Conservation (phyloP, 2,329 filamentous ascomycete species). For the Penicillium olsonii region DNA sequence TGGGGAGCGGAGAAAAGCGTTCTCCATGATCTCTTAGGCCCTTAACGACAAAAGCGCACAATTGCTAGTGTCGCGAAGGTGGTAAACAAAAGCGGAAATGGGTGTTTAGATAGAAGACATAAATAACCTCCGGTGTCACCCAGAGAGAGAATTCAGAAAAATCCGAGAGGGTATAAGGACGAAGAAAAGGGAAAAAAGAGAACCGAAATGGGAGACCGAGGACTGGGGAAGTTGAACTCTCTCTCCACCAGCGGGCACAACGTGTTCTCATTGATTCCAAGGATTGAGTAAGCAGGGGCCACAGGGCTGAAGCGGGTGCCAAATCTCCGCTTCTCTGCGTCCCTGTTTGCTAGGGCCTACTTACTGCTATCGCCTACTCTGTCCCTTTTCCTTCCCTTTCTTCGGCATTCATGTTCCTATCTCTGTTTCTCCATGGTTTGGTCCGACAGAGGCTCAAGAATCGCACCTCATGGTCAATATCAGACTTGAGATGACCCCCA, state of each 20-base stretch:
- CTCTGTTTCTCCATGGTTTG: background rate
- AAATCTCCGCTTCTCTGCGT: constrained; percentile 3
- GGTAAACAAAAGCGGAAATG: constrained; percentile 16
- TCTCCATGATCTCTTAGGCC: constrained; percentile 49
- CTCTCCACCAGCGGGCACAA: constrained; percentile 19
- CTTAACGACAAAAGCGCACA: constrained; percentile 9
- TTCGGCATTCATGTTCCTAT: background rate
- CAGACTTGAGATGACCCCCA: constrained; percentile 5
- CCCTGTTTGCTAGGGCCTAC: too few relatives aligned
- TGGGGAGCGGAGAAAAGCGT: constrained; percentile 53
- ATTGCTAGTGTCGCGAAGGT: constrained; percentile 13
- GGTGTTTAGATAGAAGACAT: constrained; percentile 20
- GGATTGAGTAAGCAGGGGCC: constrained; percentile 22
- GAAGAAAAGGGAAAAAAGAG: background rate
- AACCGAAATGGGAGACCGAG: constrained; percentile 6
- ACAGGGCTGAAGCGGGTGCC: constrained; percentile 23
- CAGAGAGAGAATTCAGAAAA: constrained; percentile 10
- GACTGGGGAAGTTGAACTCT: constrained; percentile 15
- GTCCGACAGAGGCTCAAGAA: background rate
- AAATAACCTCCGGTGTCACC: constrained; percentile 14
- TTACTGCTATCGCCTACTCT: too few relatives aligned
- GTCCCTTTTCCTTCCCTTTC: too few relatives aligned
- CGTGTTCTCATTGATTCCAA: constrained; percentile 30
- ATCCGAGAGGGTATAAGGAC: too few relatives aligned
- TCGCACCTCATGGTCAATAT: constrained; percentile 7